Evolutionary conservation across 768 basidiomycete genomes (phyloP), one percentile per base, ranked within the genome.

Genomic region (Tylopilus felleus): DNA sequence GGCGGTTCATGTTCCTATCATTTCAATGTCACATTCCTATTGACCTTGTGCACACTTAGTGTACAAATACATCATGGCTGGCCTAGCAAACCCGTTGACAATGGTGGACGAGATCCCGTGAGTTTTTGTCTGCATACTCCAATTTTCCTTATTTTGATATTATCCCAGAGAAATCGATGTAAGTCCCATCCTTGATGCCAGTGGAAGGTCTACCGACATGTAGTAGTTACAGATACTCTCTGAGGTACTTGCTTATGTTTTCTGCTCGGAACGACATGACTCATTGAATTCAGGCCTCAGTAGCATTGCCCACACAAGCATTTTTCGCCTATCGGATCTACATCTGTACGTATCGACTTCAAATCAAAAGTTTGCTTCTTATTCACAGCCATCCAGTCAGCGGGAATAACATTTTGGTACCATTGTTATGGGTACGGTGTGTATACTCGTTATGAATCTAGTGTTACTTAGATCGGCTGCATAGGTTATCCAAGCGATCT

Each of bases 261-360:
- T 14, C 2, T n/a, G 3, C 1, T 16, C 8, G 1, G 8, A 17
- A 27, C 0, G 12, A 33, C 8, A 5, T 5, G n/a, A 21, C 33
- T 49, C 1, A 55, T 36, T 7, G 1, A 6, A 39, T 19, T 16
- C 44, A 63, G 61, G 8, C 2, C 9, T 2, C 43, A 0, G 38
- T 52, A 29, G 45, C 53, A 38, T 1, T 33, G 10, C 25, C 21
- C 7, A n/a, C 33, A 0, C 53, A 63, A 4, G 49, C 21, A 1
- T 53, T 48, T 19, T 56, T 60, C 17, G 36, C 60, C 3, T 8
- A 60, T 29, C 36, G 61, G 22, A 36, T 63, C 9, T 58, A 48
- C 13, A 7, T 35, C 5, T 27, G 53, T 58, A 19, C 12, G 53
- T 47, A 5, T 4, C 0, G 27, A 13, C 5, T 14, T 21, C 21